A percentile compares a stretch with the other conserved stretches of the same genome.
Conservation (phyloP, 495 filamentous ascomycete genomes). For the Tuber microsphaerosporum region DNA sequence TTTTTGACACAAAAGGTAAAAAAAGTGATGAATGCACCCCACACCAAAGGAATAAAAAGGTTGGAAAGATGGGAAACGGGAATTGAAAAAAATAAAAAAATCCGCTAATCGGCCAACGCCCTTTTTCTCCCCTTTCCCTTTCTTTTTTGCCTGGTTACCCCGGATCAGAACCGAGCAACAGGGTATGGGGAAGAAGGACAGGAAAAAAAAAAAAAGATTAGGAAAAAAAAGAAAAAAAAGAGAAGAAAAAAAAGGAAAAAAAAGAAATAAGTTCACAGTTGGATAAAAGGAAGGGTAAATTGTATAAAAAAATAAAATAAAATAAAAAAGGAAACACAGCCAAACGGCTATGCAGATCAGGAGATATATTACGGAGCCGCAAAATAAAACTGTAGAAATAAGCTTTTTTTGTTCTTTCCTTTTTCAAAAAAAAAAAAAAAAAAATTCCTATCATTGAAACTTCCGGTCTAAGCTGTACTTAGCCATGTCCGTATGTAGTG, state of each 20-base stretch:
- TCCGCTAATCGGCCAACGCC: slow-evolving; percentile 38
- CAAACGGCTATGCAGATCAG: slow-evolving; percentile 42
- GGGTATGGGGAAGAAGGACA: slow-evolving; percentile 32
- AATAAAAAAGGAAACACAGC: slow-evolving; percentile 40
- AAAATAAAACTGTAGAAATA: slow-evolving; percentile 34
- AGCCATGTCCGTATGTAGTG: slow-evolving; percentile 40
- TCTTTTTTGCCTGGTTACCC: slow-evolving; percentile 39
- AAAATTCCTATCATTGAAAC: slow-evolving; percentile 31
- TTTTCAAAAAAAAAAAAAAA: slow-evolving; percentile 28
- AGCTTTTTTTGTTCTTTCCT: slow-evolving; percentile 30
- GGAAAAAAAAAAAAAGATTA: slow-evolving; percentile 22
- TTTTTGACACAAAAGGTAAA: slow-evolving; percentile 16
- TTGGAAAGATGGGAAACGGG: slow-evolving; percentile 7
- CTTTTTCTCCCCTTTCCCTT: slow-evolving; percentile 23
- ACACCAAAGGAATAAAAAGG: slow-evolving; percentile 1
- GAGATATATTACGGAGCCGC: slow-evolving; percentile 40
- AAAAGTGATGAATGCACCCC: slow-evolving; percentile 4
- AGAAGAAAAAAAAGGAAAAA: not conserved
- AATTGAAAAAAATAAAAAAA: slow-evolving; percentile 30
- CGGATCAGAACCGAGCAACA: slow-evolving; percentile 34
- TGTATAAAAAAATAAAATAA: slow-evolving; percentile 35
- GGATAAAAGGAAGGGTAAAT: slow-evolving; percentile 32
- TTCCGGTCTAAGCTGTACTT: slow-evolving; percentile 41
- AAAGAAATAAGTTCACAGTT: slow-evolving; percentile 20
- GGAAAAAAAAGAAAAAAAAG: slow-evolving; percentile 28